Evolutionary conservation across 73 alveolate species (phyloP), one percentile per base, ranked within the genome.

Genomic region (Paramecium octaurelia): DNA sequence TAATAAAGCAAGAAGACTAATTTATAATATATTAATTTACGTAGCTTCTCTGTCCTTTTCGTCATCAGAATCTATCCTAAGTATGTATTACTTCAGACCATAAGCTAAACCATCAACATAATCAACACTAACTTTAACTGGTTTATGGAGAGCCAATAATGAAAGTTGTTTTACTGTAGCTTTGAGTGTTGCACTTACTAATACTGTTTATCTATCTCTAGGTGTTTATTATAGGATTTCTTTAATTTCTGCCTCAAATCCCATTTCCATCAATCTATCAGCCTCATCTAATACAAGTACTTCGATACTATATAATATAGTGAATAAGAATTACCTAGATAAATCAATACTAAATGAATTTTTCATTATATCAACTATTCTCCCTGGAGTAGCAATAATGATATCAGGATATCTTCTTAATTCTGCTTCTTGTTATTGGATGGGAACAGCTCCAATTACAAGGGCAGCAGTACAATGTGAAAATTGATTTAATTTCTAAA

Each of bases 121-220:
- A 11, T 94, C 96, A 48, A 96, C 96, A 58, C 95, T 96, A 42
- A 97, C 95, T 91, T 96, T 93, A 69, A 96, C 95, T 40, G 99
- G 98, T 68, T 96, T 93, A 85, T 95, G 96, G 40, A 98, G 91
- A 1, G 98, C 99, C 43, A 97, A 93, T 21, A 92, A 92, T 8
- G 98, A 99, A 23, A 98, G 92, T 70, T 94, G 93, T 34, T 97
- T 89, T 1, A 97, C 99, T 75, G 97, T 97, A 58, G 97, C 96
- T 70, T 96, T 98, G 48, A 99, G 96, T 10, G 99, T 99, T 27
- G 99, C 99, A 20, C 99, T 95, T 77, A 98, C 96, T 92, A 99
- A 94, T 64, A 98, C 92, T 8, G 99, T 99, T 93, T 99, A 98
- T 87, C 99, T 92, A 14, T 95, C 98, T 86, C 94, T 97, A 6